phyloP scores from a whole-genome alignment of 768 basidiomycete genomes.

The Candolleomyces aberdarensis region DNA sequence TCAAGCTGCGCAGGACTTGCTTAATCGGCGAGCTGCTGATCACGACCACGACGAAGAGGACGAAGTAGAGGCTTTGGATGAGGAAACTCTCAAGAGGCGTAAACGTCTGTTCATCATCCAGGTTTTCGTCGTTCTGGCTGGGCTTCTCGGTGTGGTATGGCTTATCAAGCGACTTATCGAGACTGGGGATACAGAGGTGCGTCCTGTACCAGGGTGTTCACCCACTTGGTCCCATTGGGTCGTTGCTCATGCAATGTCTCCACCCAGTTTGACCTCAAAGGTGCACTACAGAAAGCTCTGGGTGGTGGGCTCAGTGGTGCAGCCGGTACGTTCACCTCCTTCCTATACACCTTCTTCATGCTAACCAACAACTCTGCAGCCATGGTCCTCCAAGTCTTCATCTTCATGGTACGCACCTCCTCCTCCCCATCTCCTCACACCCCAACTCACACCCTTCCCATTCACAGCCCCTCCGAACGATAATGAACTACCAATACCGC shows the following conservation, averaged over 20 bases:
- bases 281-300: constrained; percentile 76
- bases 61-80: constrained; percentile 14
- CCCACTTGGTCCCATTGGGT: neutral
- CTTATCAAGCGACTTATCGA: constrained; percentile 73
- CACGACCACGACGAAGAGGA: neutral
- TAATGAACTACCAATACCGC: constrained; percentile 97
- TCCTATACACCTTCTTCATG: constrained; percentile 2
- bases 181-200: constrained; percentile 62
- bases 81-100: constrained; percentile 15
- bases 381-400: constrained; percentile 92
- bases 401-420: constrained; percentile 63
- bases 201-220: constrained; percentile 17
- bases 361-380: constrained; percentile 39
- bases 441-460: neutral
- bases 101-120: constrained; percentile 20
- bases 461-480: constrained; percentile 78
- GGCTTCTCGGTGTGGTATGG: constrained; percentile 38
- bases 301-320: constrained; percentile 92
- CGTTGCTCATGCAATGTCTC: neutral
- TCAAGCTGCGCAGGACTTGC: no score
- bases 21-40: neutral
- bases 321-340: constrained; percentile 47
- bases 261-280: constrained; percentile 71
- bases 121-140: constrained; percentile 30
- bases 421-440: neutral